Percentiles rank a stretch among this genome's conserved stretches.
These are phyloP conservation scores for Tylopilus cervinicoccineus DNA, from an alignment of 768 basidiomycete species.

Conservation along the genomic window DNA sequence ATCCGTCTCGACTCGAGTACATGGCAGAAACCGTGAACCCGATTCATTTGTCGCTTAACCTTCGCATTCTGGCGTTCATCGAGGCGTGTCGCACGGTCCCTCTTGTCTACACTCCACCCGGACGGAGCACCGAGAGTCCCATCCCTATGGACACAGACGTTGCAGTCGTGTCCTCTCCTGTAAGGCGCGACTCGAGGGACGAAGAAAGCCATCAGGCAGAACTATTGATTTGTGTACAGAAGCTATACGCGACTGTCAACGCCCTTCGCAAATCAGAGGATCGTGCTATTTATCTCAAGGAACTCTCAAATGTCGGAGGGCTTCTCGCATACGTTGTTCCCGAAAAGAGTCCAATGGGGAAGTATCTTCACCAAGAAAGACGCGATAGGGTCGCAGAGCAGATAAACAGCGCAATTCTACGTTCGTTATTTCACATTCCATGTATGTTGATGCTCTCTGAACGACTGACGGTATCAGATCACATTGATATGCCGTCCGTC, in stretches of 20 bases:
- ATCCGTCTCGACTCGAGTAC: conserved; percentile 42
- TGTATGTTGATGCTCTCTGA: conserved; percentile 2
- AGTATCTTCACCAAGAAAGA: conserved; percentile 72
- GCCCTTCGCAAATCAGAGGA: conserved; percentile 53
- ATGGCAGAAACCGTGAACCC: conserved; percentile 64
- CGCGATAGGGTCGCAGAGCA: conserved; percentile 84
- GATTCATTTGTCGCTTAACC: conserved; percentile 74
- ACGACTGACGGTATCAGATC: conserved; percentile 36
- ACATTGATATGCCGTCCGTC: conserved; percentile 45
- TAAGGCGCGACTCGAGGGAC: conserved; percentile 23
- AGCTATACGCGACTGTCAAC: conserved; percentile 60
- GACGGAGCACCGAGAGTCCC: conserved; percentile 6
- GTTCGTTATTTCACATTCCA: conserved; percentile 42
- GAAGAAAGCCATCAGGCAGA: conserved; percentile 41
- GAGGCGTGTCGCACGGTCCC: conserved; percentile 78
- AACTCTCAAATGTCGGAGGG: conserved; percentile 70
- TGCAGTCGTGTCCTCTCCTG: conserved; percentile 5
- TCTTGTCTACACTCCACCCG: conserved; percentile 39
- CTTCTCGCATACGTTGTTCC: conserved; percentile 83
- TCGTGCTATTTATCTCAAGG: conserved; percentile 57
- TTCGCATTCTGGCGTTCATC: conserved; percentile 83
- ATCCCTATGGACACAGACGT: conserved; percentile 9
- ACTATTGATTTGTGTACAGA: conserved; percentile 57
- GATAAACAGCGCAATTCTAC: conserved; percentile 80
- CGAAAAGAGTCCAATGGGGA: conserved; percentile 68